Evolutionary conservation across 148 eudicot genomes (phyloP).

Genomic region (Selenicereus undatus): DNA sequence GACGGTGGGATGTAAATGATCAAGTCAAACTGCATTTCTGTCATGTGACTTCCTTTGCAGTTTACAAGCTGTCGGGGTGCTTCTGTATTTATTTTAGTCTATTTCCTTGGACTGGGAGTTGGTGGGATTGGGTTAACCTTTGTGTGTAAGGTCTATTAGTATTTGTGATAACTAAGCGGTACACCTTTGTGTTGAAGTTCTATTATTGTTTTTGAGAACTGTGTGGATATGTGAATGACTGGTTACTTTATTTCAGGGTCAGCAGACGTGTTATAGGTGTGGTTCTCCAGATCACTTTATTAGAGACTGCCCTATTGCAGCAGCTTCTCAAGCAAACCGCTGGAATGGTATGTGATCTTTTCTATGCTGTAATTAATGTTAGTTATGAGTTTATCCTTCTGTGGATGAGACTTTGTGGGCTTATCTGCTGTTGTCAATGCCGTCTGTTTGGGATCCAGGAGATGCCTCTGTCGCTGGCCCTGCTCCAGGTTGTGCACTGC

Average conservation of each 20-base stretch:
- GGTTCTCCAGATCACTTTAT: slow-evolving; percentile 75
- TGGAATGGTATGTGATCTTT: slow-evolving; percentile 27
- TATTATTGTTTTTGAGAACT: neutral
- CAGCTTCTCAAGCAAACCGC: slow-evolving; percentile 29
- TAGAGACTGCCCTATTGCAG: slow-evolving; percentile 57
- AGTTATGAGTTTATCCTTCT: neutral
- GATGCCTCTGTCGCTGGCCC: slow-evolving; percentile 40
- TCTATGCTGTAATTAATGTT: neutral
- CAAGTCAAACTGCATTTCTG: neutral
- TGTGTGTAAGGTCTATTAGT: neutral
- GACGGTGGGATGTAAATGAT: neutral
- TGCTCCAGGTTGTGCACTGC: slow-evolving; percentile 41
- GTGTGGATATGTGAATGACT: neutral
- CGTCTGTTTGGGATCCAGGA: slow-evolving; percentile 28
- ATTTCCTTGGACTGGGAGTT: neutral
- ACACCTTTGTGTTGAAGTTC: neutral
- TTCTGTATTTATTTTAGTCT: neutral
- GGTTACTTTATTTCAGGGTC: slow-evolving; percentile 35
- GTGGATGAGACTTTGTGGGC: neutral
- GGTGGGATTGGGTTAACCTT: neutral
- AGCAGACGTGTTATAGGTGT: slow-evolving; percentile 57
- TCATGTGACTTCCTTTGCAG: neutral
- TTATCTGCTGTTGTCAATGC: slow-evolving; percentile 13
- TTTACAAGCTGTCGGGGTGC: neutral
- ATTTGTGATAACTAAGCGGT: neutral